Evolutionary conservation across 73 alveolate genomes (phyloP).

Genomic region (Symbiodinium pilosum): DNA sequence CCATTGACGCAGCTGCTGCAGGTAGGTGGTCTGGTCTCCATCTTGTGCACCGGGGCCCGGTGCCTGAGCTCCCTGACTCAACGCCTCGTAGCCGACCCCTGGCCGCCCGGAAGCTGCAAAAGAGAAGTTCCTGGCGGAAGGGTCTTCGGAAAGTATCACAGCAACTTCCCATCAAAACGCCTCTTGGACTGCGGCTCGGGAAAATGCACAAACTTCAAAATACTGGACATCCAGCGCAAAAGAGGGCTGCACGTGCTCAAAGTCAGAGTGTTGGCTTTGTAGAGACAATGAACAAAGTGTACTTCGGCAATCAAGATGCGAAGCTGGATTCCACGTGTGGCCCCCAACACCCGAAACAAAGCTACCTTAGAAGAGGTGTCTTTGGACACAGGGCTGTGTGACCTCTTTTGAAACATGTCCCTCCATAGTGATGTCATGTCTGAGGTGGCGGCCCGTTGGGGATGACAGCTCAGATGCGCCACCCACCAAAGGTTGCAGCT

Average conservation of each 20-base stretch:
- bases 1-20: slow-evolving; percentile 84
- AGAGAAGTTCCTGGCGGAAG: neutral
- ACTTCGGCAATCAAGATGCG: neutral
- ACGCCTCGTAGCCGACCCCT: neutral
- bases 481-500: slow-evolving; percentile 55
- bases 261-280: too few species aligned
- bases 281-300: too few species aligned
- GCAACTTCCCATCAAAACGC: too few species aligned
- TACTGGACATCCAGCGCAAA: too few species aligned
- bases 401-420: neutral
- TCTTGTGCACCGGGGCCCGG: neutral
- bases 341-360: neutral
- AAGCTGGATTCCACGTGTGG: neutral
- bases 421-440: too few species aligned
- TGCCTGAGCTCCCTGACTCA: neutral
- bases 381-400: neutral
- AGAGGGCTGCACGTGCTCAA: too few species aligned
- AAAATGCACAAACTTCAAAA: too few species aligned
- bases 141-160: too few species aligned
- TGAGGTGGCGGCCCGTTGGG: neutral
- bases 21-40: neutral
- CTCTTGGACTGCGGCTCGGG: too few species aligned
- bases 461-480: neutral
- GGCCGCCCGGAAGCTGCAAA: neutral
- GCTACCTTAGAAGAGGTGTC: neutral